Evolutionary conservation across 495 filamentous ascomycete genomes (phyloP), one percentile per base, ranked within the genome.

Genomic region (Aspergillus campestris): DNA sequence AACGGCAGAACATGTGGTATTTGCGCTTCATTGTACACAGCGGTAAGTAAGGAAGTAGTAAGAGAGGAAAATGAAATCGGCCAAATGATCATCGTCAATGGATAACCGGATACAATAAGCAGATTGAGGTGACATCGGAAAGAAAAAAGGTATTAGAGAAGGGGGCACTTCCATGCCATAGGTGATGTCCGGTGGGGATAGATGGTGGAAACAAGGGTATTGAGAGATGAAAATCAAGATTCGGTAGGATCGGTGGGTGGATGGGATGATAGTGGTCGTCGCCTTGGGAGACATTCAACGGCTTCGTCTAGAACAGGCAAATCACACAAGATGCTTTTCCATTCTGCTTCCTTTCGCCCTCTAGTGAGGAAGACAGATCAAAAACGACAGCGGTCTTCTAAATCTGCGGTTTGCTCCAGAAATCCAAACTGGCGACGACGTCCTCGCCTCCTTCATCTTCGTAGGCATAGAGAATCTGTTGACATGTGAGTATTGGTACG

Each of bases 361-460:
- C 18, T 24, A 1, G 18, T 24, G 18, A 24, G 18, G 18, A 24
- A 24, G 18, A 24, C 18, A 24, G 18, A 24, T 24, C 18, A 24
- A 24, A 24, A 24, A 24, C 4, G 18, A 24, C 18, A 24, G 18
- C 18, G 18, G 18, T 24, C 18, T 24, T 24, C 18, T 24, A 24
- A 24, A 24, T 24, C 18, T 65, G 64, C 12, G 61, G 73, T 56
- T 73, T 77, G 64, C 78, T 86, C 92, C 92, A 98, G 70, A 99
- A 99, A 67, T 99, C 94, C 61, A 99, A 80, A 45, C 87, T 89
- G 48, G 89, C 89, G 44, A 99, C 83, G 36, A 96, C 82, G 60
- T 99, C 94, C 57, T 94, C 84, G 35, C 92, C 90, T 38, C 63
- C 65, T 59, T 99, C 94, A 57, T 97, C 92, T 67, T 97, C 94